Evolutionary conservation across 805 yeast species (phyloP), one percentile per base, ranked within the genome.

Genomic region (Sungouiozyma intestinalis): DNA sequence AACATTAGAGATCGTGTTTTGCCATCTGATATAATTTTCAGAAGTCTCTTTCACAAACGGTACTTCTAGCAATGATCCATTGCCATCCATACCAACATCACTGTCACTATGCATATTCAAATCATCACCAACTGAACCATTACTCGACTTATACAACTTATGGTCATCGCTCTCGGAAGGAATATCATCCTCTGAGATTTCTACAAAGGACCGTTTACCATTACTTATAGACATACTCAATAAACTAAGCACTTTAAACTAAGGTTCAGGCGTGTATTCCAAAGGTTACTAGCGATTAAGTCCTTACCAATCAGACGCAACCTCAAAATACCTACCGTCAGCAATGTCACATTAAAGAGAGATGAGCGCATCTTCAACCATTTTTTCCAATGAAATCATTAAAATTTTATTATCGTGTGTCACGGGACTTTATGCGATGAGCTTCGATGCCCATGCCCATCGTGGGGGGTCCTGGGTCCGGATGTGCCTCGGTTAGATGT

Each of bases 1-100:
- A 3, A 87, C 95, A 40, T 72, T 72, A 38, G 85, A 78, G 39
- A 87, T 85, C 1, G 95, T 84, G 33, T 68, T 66, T 54, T 81
- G 88, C 97, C 97, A 87, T 51, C 70, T 67, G 1, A 68, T 57
- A 40, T 65, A 63, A 39, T 60, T 55, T 33, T 51, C 53, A 16
- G 52, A 42, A 19, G 46, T 38, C 38, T 34, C 21, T 6, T 24
- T 7, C 19, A 3, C 14, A 9, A 11, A 13, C 3, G 21, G 27
- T 8, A 4, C 4, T 19, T 3, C 16, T 8, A 15, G 14, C 16
- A 32, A 32, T 15, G 40, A 27, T 14, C 16, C 29, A 16, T 16
- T 16, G 3, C n/a, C 36, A 2, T 41, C 39, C 9, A 27, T 11
- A 15, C 32, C 36, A 31, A 34, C 35, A 7, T 38, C 36, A 38